Conservation (phyloP, 345 rosid genomes). For the Heritiera littoralis region DNA sequence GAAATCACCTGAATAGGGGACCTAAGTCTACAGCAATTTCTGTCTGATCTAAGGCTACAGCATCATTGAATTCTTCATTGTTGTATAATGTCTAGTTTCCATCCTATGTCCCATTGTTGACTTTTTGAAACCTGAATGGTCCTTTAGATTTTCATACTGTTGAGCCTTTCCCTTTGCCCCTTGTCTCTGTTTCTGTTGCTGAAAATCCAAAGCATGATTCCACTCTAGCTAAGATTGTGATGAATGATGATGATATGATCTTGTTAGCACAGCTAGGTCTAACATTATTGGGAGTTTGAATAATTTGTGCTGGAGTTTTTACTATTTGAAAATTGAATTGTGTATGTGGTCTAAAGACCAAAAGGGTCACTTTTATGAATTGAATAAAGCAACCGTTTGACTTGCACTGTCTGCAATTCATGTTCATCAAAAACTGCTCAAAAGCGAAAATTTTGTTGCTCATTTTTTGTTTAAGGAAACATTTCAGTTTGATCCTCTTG, state of each 20-base stretch:
- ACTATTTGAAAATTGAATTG: background rate
- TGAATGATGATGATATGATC: background rate
- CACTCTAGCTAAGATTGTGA: background rate
- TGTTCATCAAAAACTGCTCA: background rate
- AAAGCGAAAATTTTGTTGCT: background rate
- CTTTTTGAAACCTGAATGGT: background rate
- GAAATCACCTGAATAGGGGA: background rate
- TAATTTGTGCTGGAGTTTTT: background rate
- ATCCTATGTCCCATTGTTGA: background rate
- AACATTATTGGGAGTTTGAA: background rate
- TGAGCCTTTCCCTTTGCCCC: background rate
- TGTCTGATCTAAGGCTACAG: background rate
- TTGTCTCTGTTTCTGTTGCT: background rate
- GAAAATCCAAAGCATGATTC: background rate
- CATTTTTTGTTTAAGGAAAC: background rate
- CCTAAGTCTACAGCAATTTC: background rate
- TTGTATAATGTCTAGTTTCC: background rate
- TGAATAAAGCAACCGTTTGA: background rate
- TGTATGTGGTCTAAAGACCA: background rate
- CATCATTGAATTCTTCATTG: background rate
- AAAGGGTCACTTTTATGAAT: background rate
- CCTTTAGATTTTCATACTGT: background rate
- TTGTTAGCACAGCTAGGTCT: background rate
- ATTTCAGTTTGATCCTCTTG: background rate
- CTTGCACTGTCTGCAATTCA: background rate